Base-by-base conservation (phyloP, 2,329 filamentous ascomycete genomes). In the Metarhizium robertsii region DNA sequence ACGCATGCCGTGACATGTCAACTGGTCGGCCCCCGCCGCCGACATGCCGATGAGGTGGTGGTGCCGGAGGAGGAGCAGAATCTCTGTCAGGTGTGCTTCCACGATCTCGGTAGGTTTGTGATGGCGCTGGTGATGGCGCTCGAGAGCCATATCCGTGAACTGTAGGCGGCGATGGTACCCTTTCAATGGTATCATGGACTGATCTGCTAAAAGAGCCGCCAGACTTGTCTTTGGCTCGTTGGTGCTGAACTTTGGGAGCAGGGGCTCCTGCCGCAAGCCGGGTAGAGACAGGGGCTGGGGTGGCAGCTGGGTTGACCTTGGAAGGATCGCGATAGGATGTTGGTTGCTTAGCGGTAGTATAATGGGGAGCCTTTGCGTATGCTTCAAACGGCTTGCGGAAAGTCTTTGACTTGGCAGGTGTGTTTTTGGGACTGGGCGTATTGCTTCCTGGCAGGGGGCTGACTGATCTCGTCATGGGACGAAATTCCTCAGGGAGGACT, bases 401-500 rank as follows among this genome's bases (percentile, higher is more conserved):
- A 1, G 81, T 79, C 67, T 78, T 84, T 25, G 79, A 78, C 66
- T 85, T 86, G 30, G 82, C 77, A 1, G 80, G 75, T 29, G 76
- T 76, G 61, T 75, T 78, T 57, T 73, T 76, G 50, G 81, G 76
- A 57, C 77, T 79, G 48, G 80, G 77, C 1, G 80, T 75, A 64
- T 75, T 78, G 61, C 75, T 79, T 58, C 61, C 74, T 60, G 84
- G 74, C 71, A 90, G 72, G 1, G 82, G 81, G 63, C 82, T 85
- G 53, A 75, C 76, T 34, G 80, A 78, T 66, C 85, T 75, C 47
- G 76, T 77, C 64, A 85, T 83, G 14, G 94, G 94, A 56, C 89
- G 85, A 69, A 95, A 97, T 68, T 85, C 83, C 57, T 94, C 84
- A 55, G 89, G 87, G 36, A 99, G 80, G 6, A 99, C 81, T 68